phyloP scores from a whole-genome alignment of 768 basidiomycete genomes.

The Leucocoprinus birnbaumii region DNA sequence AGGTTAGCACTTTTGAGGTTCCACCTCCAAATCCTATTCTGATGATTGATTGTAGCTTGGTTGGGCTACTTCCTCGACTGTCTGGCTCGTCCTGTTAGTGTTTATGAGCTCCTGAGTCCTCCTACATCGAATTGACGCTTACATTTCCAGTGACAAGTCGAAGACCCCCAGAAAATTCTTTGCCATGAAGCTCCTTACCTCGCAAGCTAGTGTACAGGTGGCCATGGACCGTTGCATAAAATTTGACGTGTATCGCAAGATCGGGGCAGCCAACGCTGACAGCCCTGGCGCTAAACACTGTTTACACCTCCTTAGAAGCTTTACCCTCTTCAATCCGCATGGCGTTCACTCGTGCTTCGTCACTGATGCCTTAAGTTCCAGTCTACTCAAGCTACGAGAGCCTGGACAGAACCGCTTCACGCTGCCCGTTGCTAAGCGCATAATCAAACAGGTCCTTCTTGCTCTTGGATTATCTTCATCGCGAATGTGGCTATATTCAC shows the following conservation, averaged over 20 bases:
- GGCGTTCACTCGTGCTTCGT: conserved; percentile 4
- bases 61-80: neutral
- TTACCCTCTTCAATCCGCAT: conserved; percentile 1
- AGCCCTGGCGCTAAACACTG: conserved; percentile 13
- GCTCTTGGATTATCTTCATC: conserved; percentile 17
- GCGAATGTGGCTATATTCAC: conserved; percentile 15
- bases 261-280: conserved; percentile 8
- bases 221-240: conserved; percentile 9
- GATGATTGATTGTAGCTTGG: neutral
- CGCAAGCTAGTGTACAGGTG: neutral
- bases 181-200: neutral
- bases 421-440: conserved; percentile 13
- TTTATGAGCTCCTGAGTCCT: neutral
- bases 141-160: neutral
- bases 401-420: conserved; percentile 7
- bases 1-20: neutral
- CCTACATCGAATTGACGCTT: neutral
- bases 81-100: conserved; percentile 10
- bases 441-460: conserved; percentile 15
- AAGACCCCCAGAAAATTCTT: neutral
- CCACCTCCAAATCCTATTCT: neutral
- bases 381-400: conserved; percentile 5
- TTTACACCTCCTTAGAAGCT: conserved; percentile 6
- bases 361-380: conserved; percentile 11
- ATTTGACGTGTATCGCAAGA: conserved; percentile 11